These are phyloP conservation scores for Ceratocystis lukuohia DNA, from an alignment of 2,329 filamentous ascomycete species.

Conservation along the genomic window DNA sequence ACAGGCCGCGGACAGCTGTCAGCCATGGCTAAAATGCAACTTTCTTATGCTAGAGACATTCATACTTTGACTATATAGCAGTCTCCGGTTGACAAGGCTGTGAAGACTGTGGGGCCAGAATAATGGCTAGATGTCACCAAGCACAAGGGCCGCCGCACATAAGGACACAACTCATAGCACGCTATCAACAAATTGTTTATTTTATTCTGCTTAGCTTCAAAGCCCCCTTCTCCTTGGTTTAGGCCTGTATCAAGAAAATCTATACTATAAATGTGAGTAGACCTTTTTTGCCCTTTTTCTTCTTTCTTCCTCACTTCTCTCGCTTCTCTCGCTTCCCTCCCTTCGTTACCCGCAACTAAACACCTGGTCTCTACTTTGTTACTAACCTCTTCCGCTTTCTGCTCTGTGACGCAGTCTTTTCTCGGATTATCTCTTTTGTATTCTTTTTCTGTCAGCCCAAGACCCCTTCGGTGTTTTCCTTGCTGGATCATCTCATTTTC, in stretches of 20 bases:
- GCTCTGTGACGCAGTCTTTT: background rate
- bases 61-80: background rate
- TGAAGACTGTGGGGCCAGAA: no score
- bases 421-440: background rate
- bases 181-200: background rate
- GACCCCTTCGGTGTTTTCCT: slow-evolving; percentile 20
- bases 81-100: background rate
- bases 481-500: slow-evolving; percentile 19
- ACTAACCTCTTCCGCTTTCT: slow-evolving; percentile 9
- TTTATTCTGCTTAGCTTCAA: background rate
- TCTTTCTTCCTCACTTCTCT: background rate
- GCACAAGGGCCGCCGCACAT: no score
- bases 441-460: slow-evolving; percentile 12
- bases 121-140: no score
- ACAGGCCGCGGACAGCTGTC: background rate
- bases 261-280: background rate
- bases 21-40: background rate
- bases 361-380: slow-evolving; percentile 1
- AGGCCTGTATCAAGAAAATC: background rate
- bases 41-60: background rate
- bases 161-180: no score
- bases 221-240: no score
- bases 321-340: background rate
- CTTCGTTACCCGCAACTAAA: background rate
- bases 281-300: background rate